Evolutionary conservation across 768 basidiomycete genomes (phyloP).

Genomic region (Wakefieldia striispora): DNA sequence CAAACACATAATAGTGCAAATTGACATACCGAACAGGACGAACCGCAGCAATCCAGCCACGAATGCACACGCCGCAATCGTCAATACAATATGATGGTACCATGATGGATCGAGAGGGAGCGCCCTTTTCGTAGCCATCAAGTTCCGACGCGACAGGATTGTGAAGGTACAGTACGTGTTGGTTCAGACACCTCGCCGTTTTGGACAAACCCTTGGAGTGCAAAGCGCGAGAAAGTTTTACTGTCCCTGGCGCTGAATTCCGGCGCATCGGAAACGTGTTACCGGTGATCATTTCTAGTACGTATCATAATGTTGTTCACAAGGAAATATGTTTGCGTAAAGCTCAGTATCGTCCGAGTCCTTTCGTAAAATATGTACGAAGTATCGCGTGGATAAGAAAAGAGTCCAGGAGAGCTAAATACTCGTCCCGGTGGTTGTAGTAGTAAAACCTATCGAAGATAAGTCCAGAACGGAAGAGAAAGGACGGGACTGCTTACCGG

Average conservation of each 20-base stretch:
- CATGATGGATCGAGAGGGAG: constrained; percentile 44
- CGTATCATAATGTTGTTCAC: too few relatives aligned
- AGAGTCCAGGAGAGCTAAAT: constrained; percentile 13
- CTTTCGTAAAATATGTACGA: constrained; percentile 1
- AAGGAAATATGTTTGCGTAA: not conserved
- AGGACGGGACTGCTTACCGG: constrained; percentile 19
- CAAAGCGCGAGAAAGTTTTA: not conserved
- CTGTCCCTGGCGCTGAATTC: too few relatives aligned
- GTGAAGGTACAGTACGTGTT: not conserved
- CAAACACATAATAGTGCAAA: constrained; percentile 1
- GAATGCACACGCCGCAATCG: constrained; percentile 38
- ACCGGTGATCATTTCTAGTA: too few relatives aligned
- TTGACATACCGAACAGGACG: constrained; percentile 42
- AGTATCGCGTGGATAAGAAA: not conserved
- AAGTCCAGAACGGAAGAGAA: constrained; percentile 2
- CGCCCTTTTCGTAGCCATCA: constrained; percentile 29
- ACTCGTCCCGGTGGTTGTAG: constrained; percentile 31
- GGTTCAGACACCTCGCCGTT: not conserved
- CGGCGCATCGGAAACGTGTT: too few relatives aligned
- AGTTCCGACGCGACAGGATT: constrained; percentile 1
- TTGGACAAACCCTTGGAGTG: not conserved
- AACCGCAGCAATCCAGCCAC: constrained; percentile 43
- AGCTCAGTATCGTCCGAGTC: constrained; percentile 8
- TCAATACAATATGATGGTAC: constrained; percentile 48
- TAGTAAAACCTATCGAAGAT: constrained; percentile 24